Base-by-base conservation (phyloP, 768 basidiomycete species). In the Trametes cinnabarina region DNA sequence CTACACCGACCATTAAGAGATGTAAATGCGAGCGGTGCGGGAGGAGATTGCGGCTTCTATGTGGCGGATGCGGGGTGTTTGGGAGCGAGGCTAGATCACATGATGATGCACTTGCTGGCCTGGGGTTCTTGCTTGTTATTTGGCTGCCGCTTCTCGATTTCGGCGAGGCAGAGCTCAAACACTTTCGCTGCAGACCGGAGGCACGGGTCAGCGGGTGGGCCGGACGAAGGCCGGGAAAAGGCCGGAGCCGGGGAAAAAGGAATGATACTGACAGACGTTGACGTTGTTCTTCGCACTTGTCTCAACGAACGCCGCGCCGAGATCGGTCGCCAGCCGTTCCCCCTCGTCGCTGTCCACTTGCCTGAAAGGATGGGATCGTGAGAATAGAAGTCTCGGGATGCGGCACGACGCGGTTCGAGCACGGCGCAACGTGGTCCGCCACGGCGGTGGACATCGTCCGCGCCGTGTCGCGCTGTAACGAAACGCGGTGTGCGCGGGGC, bases 241-340 rank as follows among this genome's bases (percentile, higher is more conserved):
- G n/a, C 32, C 17, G n/a, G 42, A 20, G 48, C 30, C 23, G 40
- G 22, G 46, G 28, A n/a, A 37, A 51, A 57, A 37, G 40, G 46
- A 48, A 32, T 6, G 12, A 26, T 41, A 87, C 94, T 73, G 66
- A 94, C 94, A 85, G 65, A 97, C 88, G 72, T 96, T 94, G 71
- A 84, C 72, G 64, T 93, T 90, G 57, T 83, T 79, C 80, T 91
- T 91, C 34, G 94, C 92, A 66, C 90, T 93, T 14, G 91, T 91
- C 74, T 96, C 94, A 41, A 95, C 79, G 77, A 86, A 95, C 3
- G 87, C 88, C 8, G 91, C 86, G 39, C 85, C 81, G 65, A 86
- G 83, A 58, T 77, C 77, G 64, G 81, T 79, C 10, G 92, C 94
- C 40, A 96, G 76, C 55, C 82, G 80, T 72, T 90, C 78, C 12